phyloP scores from a whole-genome alignment of 2,329 filamentous ascomycete genomes.

The Didymellaceae sp. region DNA sequence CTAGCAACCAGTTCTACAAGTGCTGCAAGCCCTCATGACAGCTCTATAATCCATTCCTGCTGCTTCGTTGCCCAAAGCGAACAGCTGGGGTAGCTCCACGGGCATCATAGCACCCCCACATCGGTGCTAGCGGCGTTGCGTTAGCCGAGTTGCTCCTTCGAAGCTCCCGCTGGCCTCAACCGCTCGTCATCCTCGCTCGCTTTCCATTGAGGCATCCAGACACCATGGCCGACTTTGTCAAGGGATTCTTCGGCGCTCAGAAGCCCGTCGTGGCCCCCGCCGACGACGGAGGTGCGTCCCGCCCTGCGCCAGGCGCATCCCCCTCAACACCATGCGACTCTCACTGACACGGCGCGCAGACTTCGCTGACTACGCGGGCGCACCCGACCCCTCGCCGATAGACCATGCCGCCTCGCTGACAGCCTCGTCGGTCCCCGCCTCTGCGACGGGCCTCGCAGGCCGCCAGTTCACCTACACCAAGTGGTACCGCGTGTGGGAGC shows the following conservation, averaged over 20 bases:
- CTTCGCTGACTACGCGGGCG: constrained; percentile 91
- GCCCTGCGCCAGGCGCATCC: constrained; percentile 8
- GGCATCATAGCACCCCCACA: constrained; percentile 27
- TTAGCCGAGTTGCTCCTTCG: constrained; percentile 29
- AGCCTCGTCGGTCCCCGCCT: constrained; percentile 38
- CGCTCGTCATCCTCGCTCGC: constrained; percentile 21
- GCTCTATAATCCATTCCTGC: background rate
- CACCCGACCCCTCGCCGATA: constrained; percentile 68
- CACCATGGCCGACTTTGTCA: constrained; percentile 62
- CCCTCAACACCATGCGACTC: constrained; percentile 18
- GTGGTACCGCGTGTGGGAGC: constrained; percentile 98
- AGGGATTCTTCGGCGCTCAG: constrained; percentile 72
- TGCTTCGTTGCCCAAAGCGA: constrained; percentile 5
- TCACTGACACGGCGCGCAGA: constrained; percentile 60
- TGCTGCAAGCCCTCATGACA: background rate
- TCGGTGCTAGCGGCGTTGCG: constrained; percentile 30
- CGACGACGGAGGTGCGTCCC: constrained; percentile 72
- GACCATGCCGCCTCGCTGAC: constrained; percentile 55
- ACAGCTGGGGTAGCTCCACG: constrained; percentile 15
- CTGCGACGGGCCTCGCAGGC: constrained; percentile 50
- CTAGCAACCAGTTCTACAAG: too few relatives aligned
- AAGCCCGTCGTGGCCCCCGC: constrained; percentile 64
- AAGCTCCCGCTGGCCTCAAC: constrained; percentile 24
- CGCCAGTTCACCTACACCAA: constrained; percentile 73
- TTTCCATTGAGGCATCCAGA: constrained; percentile 18